Base-by-base conservation (phyloP, 176 grass and related monocot species). In the Carex pumila region DNA sequence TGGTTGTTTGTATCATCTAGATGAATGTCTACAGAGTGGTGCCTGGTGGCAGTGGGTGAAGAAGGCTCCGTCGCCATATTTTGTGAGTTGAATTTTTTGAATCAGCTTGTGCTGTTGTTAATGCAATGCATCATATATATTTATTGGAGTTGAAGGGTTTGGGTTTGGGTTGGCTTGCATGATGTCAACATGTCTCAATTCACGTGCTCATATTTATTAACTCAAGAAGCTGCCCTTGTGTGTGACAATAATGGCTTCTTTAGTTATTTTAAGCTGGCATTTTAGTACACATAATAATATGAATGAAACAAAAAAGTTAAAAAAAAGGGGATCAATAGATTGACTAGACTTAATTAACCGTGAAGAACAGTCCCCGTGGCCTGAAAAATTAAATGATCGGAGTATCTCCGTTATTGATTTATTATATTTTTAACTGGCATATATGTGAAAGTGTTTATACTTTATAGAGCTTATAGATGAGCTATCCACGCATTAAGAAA, bases 1-100 rank as follows among this genome's bases (percentile, higher is more conserved):
- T 49, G 31, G 71, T n/a, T 43, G 1, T 37, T n/a, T 71, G 43
- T 60, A 61, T 91, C 88, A 79, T 88, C 84, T 10, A 62, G 37
- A 32, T 77, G 79, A 67, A 98, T 89, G 84, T 94, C 92, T 0
- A 84, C 75, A 37, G 60, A 69, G 76, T 80, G 80, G 11, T 90
- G 90, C 29, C 84, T 54, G 12, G 32, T 55, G 50, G 22, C 9
- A 29, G 19, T 12, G 2, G 86, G 76, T 0, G 86, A 72, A 71
- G 89, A 81, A 52, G 79, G 83, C 57, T 85, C 89, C 13, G 79
- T 59, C 0, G 89, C 82, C 95, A 98, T 19, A 68, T 72, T 65
- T 15, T 65, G 21, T 32, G 6, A 7, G 25, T 45, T 55, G 32
- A 76, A 76, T 50, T 72, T 12, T 66, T 66, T 65, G 41, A 67